phyloP scores from a whole-genome alignment of 768 basidiomycete genomes.

The Lentinula raphanica region DNA sequence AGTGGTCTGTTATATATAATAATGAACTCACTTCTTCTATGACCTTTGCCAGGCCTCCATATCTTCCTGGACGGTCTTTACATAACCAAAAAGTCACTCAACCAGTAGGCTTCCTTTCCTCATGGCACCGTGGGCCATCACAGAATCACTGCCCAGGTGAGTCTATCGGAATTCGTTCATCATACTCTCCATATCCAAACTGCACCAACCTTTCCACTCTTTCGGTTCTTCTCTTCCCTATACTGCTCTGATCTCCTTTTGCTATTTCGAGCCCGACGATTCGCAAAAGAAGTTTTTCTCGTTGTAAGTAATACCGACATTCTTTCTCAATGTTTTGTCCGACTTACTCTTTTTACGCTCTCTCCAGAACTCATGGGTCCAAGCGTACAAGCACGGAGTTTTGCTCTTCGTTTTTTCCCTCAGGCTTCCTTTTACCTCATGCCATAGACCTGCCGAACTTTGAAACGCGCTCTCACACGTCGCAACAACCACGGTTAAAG shows the following conservation, averaged over 20 bases:
- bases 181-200: background rate
- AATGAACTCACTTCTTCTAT: background rate
- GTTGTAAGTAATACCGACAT: too few species aligned
- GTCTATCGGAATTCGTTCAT: background rate
- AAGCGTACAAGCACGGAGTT: background rate
- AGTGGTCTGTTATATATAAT: slow-evolving; percentile 4
- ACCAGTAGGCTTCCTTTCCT: slow-evolving; percentile 1
- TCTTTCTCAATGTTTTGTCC: background rate
- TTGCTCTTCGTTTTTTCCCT: background rate
- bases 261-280: background rate
- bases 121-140: slow-evolving; percentile 3
- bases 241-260: background rate
- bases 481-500: background rate
- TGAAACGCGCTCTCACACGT: slow-evolving; percentile 1
- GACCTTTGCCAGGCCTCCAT: slow-evolving; percentile 6
- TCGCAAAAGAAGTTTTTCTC: background rate
- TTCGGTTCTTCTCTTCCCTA: background rate
- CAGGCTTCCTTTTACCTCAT: slow-evolving; percentile 26
- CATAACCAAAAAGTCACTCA: slow-evolving; percentile 1
- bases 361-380: too few species aligned
- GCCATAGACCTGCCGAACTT: background rate
- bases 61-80: slow-evolving; percentile 7
- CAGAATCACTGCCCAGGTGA: background rate
- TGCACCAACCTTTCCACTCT: background rate
- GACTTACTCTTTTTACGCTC: too few species aligned